Evolutionary conservation across 2,329 filamentous ascomycete genomes (phyloP), one percentile per base, ranked within the genome.

Genomic region (Chaetomiaceae sp.): DNA sequence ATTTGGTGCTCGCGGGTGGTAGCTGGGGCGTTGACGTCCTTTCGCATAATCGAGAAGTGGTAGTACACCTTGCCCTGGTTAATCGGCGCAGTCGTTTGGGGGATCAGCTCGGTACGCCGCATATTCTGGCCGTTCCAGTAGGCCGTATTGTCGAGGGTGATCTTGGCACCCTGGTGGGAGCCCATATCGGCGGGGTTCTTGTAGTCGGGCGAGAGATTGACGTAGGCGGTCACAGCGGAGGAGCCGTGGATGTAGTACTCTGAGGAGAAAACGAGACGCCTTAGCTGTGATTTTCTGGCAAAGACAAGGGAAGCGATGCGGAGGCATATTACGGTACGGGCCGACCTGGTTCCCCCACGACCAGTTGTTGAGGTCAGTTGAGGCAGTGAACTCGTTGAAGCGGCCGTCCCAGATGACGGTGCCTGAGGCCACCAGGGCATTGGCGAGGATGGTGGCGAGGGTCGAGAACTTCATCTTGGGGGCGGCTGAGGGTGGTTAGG

Each of bases 231-330:
- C 9, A 81, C 73, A 0, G 69, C 46, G 8, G 73, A 76, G 5
- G 71, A 69, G 31, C 85, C 86, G 70, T 89, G 85, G 63, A 88
- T 87, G 70, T 88, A 88, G 73, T 85, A 88, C 67, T 89, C 48
- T 50, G n/a, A 9, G 34, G 12, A 17, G 13, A n/a, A n/a, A n/a
- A n/a, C n/a, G n/a, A n/a, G n/a, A n/a, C n/a, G n/a, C 3, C 25
- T 48, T 17, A 43, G 40, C 25, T 14, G 17, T 14, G 13, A 14
- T 16, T 33, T n/a, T n/a, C n/a, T n/a, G n/a, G n/a, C n/a, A n/a
- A n/a, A n/a, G n/a, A n/a, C n/a, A n/a, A 17, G 25, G 33, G 21
- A 8, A 16, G 30, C n/a, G n/a, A n/a, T n/a, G n/a, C n/a, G n/a
- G n/a, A 25, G 25, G 25, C 21, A 9, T n/a, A 43, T 39, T 40